Percentiles rank a stretch among this genome's conserved stretches.
phyloP scores from a whole-genome alignment of 345 rosid species.

The Linum tenue region DNA sequence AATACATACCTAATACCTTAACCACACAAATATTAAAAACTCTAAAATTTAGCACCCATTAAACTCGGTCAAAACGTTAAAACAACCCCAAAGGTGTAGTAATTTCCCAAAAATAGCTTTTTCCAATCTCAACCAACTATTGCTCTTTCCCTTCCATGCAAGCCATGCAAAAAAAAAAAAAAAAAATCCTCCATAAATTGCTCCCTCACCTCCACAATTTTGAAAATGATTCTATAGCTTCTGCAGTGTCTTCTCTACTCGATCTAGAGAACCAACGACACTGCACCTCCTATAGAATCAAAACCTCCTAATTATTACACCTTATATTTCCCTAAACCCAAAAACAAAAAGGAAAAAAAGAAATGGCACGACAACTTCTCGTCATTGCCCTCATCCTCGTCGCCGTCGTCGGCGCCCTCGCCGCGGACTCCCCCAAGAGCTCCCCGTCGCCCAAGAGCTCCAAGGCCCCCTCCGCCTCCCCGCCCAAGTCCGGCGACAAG shows the following conservation, averaged over 20 bases:
- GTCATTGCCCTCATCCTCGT: conserved; percentile 19
- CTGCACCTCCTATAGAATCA: conserved; percentile 16
- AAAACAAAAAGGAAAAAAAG: neutral
- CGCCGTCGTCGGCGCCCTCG: conserved; percentile 23
- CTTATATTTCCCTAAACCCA: neutral
- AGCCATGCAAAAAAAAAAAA: neutral
- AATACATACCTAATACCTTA: too few species aligned
- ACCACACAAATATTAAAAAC: neutral
- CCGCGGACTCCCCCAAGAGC: conserved; percentile 13
- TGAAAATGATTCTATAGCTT: conserved; percentile 9
- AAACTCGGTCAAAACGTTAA: conserved; percentile 16
- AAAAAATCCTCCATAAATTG: conserved; percentile 2
- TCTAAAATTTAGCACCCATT: neutral
- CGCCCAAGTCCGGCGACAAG: too few species aligned
- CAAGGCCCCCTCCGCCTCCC: conserved; percentile 21
- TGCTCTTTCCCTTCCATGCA: neutral
- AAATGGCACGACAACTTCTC: conserved; percentile 24
- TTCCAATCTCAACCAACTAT: neutral
- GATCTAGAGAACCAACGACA: conserved; percentile 7
- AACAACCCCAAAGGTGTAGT: neutral
- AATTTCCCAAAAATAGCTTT: neutral
- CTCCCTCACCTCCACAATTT: neutral
- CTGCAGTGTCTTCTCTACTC: conserved; percentile 21
- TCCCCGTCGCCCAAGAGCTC: conserved; percentile 58
- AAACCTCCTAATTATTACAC: neutral